Conservation (phyloP, 2,329 filamentous ascomycete species). For the Claviceps maximensis region DNA sequence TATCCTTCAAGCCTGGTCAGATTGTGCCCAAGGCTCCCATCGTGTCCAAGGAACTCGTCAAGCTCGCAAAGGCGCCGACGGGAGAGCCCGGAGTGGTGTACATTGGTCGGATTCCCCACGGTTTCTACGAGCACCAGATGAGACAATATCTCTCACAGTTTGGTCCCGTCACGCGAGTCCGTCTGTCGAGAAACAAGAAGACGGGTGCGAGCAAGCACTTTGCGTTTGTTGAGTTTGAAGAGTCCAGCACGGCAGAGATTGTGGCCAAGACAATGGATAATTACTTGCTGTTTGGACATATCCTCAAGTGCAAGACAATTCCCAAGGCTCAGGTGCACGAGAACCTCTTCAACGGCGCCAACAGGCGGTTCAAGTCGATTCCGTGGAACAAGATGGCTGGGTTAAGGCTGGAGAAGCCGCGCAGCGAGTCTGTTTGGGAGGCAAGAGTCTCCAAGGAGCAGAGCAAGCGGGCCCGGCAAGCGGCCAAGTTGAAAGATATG, state of each 20-base stretch:
- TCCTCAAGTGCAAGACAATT: slow-evolving; percentile 75
- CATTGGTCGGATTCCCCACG: slow-evolving; percentile 76
- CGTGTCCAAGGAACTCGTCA: slow-evolving; percentile 29
- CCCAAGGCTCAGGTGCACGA: slow-evolving; percentile 65
- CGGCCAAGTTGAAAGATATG: slow-evolving; percentile 61
- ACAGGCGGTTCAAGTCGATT: slow-evolving; percentile 76
- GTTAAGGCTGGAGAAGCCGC: slow-evolving; percentile 57
- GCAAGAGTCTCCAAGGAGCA: slow-evolving; percentile 62
- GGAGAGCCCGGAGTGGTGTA: slow-evolving; percentile 69
- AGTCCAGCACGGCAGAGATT: slow-evolving; percentile 68
- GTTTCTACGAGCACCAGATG: slow-evolving; percentile 97
- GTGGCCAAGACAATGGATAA: slow-evolving; percentile 95
- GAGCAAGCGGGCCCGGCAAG: slow-evolving; percentile 53
- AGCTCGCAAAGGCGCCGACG: slow-evolving; percentile 28
- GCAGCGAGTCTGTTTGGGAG: slow-evolving; percentile 65
- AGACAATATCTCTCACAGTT: slow-evolving; percentile 89
- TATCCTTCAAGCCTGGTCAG: slow-evolving; percentile 32
- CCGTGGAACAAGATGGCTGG: slow-evolving; percentile 82
- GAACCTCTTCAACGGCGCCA: slow-evolving; percentile 79
- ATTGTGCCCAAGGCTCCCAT: slow-evolving; percentile 39
- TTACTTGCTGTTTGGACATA: slow-evolving; percentile 89
- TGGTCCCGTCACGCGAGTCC: slow-evolving; percentile 62
- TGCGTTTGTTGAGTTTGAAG: slow-evolving; percentile 83
- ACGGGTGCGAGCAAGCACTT: slow-evolving; percentile 89
- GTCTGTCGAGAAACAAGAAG: slow-evolving; percentile 81